Evolutionary conservation across 2,329 filamentous ascomycete genomes (phyloP).

Genomic region (Phoma herbarum): DNA sequence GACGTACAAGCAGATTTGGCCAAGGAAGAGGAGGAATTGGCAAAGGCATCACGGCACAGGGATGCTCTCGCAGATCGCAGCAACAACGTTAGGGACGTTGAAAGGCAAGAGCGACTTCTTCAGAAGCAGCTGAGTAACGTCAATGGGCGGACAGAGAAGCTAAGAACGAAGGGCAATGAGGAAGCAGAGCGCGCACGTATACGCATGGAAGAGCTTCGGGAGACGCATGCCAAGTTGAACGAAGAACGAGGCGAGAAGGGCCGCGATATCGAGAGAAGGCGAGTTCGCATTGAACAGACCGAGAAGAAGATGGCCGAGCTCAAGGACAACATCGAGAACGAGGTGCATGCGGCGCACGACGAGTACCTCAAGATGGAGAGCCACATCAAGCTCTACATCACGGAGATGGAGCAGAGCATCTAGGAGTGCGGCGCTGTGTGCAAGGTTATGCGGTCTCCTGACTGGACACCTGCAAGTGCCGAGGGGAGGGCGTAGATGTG

Average conservation of each 20-base stretch:
- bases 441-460: constrained; percentile 3
- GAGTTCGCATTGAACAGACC: constrained; percentile 95
- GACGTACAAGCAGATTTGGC: constrained; percentile 84
- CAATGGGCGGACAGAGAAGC: constrained; percentile 83
- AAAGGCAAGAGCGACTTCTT: constrained; percentile 84
- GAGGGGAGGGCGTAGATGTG: constrained; percentile 7
- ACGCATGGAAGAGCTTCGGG: constrained; percentile 89
- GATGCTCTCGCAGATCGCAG: constrained; percentile 88
- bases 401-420: constrained; percentile 91
- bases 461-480: constrained; percentile 4
- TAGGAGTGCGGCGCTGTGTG: constrained; percentile 20
- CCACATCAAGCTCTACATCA: constrained; percentile 97
- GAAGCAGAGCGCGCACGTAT: constrained; percentile 83
- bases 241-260: constrained; percentile 88
- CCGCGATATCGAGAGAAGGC: constrained; percentile 88
- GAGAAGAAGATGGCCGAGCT: constrained; percentile 99
- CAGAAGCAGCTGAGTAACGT: constrained; percentile 85
- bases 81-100: constrained; percentile 90
- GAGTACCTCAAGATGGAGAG: constrained; percentile 98
- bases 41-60: constrained; percentile 79
- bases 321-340: constrained; percentile 96
- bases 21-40: constrained; percentile 91
- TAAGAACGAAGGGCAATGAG: constrained; percentile 79
- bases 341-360: constrained; percentile 88
- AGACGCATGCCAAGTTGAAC: constrained; percentile 79